Evolutionary conservation across 805 yeast genomes (phyloP).

Genomic region (Yarrowia hollandica): DNA sequence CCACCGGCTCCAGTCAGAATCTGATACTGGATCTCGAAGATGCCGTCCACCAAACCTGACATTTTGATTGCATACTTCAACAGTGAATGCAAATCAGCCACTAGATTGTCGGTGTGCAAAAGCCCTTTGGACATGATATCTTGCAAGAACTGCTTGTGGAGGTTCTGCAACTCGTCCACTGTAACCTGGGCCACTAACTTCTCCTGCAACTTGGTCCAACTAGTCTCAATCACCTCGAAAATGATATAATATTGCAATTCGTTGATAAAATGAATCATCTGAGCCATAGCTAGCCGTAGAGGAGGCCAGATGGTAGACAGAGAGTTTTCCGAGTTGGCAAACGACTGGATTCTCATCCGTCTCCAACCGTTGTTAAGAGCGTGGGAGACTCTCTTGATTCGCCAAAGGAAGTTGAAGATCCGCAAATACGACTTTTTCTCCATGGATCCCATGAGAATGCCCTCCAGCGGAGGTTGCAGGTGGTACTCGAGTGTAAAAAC

Average conservation of each 20-base stretch:
- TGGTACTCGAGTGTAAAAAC: conserved; percentile 82
- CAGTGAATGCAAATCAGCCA: conserved; percentile 40
- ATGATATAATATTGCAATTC: conserved; percentile 43
- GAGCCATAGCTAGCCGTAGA: conserved; percentile 2
- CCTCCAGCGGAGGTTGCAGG: conserved; percentile 51
- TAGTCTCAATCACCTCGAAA: conserved; percentile 43
- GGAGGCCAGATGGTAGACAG: background rate
- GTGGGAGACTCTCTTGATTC: conserved; percentile 61
- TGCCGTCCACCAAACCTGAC: conserved; percentile 33
- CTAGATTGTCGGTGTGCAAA: conserved; percentile 37
- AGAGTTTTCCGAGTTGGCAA: background rate
- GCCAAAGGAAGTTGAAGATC: conserved; percentile 84
- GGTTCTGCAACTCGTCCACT: conserved; percentile 41
- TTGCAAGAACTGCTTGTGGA: conserved; percentile 41
- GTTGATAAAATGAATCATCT: conserved; percentile 41
- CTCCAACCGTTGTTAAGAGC: conserved; percentile 55
- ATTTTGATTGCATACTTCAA: conserved; percentile 38
- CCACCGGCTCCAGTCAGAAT: conserved; percentile 9
- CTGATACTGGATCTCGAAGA: conserved; percentile 35
- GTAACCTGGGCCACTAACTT: conserved; percentile 37
- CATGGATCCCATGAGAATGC: conserved; percentile 54
- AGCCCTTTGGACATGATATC: conserved; percentile 41
- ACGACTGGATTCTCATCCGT: conserved; percentile 34
- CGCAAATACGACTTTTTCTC: conserved; percentile 59
- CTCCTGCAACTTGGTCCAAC: conserved; percentile 41